Percentiles rank a stretch among this genome's conserved stretches.
phyloP scores from a whole-genome alignment of 2,329 filamentous ascomycete genomes.

The Penicillium sp. region DNA sequence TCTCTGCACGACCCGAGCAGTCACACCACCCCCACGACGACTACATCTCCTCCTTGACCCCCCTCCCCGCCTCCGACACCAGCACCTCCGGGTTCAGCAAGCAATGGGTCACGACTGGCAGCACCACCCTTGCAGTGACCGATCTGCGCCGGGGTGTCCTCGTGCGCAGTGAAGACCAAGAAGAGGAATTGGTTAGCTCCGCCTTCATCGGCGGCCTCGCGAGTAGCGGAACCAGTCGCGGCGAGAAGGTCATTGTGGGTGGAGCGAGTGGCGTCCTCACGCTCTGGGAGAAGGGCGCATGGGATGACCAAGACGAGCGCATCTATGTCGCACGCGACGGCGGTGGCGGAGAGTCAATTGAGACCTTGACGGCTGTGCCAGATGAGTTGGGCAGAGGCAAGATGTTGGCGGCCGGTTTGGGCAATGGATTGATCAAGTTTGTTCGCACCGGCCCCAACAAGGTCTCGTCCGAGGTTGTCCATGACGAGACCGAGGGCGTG shows the following conservation, averaged over 20 bases:
- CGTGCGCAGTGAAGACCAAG: constrained; percentile 89
- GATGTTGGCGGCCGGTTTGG: constrained; percentile 75
- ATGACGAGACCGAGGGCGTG: constrained; percentile 87
- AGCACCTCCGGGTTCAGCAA: constrained; percentile 89
- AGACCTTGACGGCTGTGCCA: constrained; percentile 73
- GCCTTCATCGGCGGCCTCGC: constrained; percentile 76
- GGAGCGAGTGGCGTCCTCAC: constrained; percentile 82
- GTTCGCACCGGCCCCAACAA: constrained; percentile 74
- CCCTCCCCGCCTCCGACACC: constrained; percentile 75
- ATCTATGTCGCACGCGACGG: constrained; percentile 69
- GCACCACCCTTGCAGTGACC: constrained; percentile 85
- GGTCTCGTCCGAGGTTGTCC: constrained; percentile 67
- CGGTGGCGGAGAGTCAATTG: constrained; percentile 74
- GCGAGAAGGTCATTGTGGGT: constrained; percentile 74
- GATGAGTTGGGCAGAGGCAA: constrained; percentile 65
- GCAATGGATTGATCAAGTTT: constrained; percentile 76
- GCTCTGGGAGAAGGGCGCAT: constrained; percentile 89
- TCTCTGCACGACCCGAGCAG: constrained; percentile 68
- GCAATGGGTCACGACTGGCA: constrained; percentile 93
- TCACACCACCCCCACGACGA: constrained; percentile 87
- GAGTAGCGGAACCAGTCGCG: constrained; percentile 66
- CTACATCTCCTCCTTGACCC: constrained; percentile 85
- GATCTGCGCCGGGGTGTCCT: constrained; percentile 85
- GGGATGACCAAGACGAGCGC: constrained; percentile 93
- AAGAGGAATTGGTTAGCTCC: constrained; percentile 85